Evolutionary conservation across 805 yeast species (phyloP).

Genomic region (Saccharomycopsis oosterbeekiorum): DNA sequence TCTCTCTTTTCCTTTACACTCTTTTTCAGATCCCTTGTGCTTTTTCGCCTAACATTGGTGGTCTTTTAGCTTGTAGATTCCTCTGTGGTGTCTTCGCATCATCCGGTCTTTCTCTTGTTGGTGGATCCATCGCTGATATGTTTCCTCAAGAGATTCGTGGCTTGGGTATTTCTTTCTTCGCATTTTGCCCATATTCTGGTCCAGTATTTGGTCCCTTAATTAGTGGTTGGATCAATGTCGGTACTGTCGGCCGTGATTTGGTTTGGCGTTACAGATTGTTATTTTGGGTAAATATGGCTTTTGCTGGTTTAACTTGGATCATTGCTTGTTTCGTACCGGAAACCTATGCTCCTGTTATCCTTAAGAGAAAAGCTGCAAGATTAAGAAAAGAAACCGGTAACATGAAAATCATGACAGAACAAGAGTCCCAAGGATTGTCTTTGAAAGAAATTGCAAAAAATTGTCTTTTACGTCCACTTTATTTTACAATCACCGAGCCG

Average conservation of each 20-base stretch:
- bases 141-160: conserved; percentile 78
- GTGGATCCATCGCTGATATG: conserved; percentile 86
- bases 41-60: conserved; percentile 70
- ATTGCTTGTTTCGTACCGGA: conserved; percentile 64
- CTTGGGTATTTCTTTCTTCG: conserved; percentile 81
- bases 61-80: conserved; percentile 73
- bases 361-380: conserved; percentile 53
- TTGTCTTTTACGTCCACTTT: conserved; percentile 72
- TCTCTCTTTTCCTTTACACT: conserved; percentile 64
- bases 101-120: conserved; percentile 77
- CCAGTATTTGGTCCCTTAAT: conserved; percentile 86
- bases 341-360: conserved; percentile 77
- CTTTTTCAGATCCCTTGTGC: conserved; percentile 86
- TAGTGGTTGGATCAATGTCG: conserved; percentile 73
- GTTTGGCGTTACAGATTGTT: conserved; percentile 49
- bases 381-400: conserved; percentile 76
- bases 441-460: conserved; percentile 59
- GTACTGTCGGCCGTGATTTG: conserved; percentile 34
- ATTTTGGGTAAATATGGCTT: conserved; percentile 89
- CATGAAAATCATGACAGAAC: conserved; percentile 80
- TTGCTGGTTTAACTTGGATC: conserved; percentile 79
- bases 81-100: conserved; percentile 80
- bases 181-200: conserved; percentile 88
- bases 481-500: conserved; percentile 71
- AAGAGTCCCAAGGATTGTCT: conserved; percentile 72